phyloP scores from a whole-genome alignment of 768 basidiomycete species.

The Chalciporus sphaerocephalus region DNA sequence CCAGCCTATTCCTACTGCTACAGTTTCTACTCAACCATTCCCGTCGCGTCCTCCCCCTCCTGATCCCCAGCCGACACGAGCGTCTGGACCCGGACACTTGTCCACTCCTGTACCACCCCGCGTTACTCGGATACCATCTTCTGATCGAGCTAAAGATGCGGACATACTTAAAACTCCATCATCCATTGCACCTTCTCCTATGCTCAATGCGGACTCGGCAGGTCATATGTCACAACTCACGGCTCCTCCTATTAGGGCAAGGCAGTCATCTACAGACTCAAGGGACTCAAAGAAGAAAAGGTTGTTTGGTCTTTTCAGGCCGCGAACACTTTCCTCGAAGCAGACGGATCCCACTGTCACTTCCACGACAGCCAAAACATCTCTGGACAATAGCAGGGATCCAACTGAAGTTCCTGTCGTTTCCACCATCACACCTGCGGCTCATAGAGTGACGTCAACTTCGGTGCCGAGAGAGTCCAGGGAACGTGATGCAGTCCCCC shows the following conservation, averaged over 20 bases:
- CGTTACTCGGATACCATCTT: conserved; percentile 19
- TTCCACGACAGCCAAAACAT: conserved; percentile 17
- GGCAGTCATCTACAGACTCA: conserved; percentile 29
- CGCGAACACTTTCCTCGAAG: conserved; percentile 31
- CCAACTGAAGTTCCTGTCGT: conserved; percentile 7
- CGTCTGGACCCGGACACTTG: conserved; percentile 28
- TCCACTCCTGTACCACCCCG: conserved; percentile 31
- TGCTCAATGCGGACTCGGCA: conserved; percentile 34
- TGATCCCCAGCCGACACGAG: conserved; percentile 23
- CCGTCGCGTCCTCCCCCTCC: conserved; percentile 21
- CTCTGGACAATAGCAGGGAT: conserved; percentile 20
- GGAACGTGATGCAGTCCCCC: conserved; percentile 2
- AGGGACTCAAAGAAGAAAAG: conserved; percentile 34
- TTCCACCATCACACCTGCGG: conserved; percentile 1
- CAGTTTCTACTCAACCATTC: conserved; percentile 28
- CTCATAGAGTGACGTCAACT: conserved; percentile 14
- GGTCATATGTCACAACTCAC: conserved; percentile 4
- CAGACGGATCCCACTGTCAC: conserved; percentile 20
- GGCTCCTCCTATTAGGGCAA: conserved; percentile 19
- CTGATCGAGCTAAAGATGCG: conserved; percentile 42
- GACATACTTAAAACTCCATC: conserved; percentile 60
- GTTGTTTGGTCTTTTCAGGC: conserved; percentile 29
- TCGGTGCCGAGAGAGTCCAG: conserved; percentile 17
- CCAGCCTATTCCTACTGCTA: conserved; percentile 24
- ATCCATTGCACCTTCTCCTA: conserved; percentile 51